Percentiles rank a stretch among this genome's conserved stretches.
phyloP scores from a whole-genome alignment of 2,329 filamentous ascomycete species.

The Fusarium globosum region DNA sequence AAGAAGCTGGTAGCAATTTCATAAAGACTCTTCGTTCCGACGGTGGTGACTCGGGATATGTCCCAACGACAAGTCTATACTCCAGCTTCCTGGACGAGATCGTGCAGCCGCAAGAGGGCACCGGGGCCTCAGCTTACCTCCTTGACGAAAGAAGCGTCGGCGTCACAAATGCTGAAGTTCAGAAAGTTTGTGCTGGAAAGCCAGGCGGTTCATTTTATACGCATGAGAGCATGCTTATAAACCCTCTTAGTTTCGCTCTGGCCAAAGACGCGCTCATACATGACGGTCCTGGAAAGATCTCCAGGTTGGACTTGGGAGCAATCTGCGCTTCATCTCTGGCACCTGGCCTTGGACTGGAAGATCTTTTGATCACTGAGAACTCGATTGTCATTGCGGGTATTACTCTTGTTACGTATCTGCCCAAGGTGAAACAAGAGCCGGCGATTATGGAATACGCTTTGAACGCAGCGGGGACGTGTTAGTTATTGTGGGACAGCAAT shows the following conservation, averaged over 20 bases:
- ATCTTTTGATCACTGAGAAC: not conserved
- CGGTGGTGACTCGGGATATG: constrained; percentile 1
- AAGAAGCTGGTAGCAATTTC: constrained; percentile 5
- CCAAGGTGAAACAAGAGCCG: constrained; percentile 3
- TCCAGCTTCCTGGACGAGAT: constrained; percentile 12
- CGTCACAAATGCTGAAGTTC: constrained; percentile 1
- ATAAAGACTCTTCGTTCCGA: constrained; percentile 3
- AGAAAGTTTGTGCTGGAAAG: not conserved
- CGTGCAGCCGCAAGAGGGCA: constrained; percentile 4
- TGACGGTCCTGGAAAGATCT: not conserved
- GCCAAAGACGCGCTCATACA: constrained; percentile 5
- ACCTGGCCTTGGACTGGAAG: not conserved
- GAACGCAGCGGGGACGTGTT: not conserved
- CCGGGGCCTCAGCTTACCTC: constrained; percentile 1
- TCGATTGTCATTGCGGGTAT: not conserved
- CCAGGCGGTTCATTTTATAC: constrained; percentile 12
- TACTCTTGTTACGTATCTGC: not conserved
- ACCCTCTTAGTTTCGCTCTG: constrained; percentile 5
- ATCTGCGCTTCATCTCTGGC: not conserved
- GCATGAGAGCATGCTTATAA: constrained; percentile 6
- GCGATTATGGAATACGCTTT: not conserved
- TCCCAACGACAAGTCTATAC: constrained; percentile 12
- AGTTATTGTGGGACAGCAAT: not conserved
- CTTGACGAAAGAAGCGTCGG: not conserved
- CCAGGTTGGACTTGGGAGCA: not conserved